Conservation (phyloP, 805 yeast genomes). For the Yarrowia porcina region DNA sequence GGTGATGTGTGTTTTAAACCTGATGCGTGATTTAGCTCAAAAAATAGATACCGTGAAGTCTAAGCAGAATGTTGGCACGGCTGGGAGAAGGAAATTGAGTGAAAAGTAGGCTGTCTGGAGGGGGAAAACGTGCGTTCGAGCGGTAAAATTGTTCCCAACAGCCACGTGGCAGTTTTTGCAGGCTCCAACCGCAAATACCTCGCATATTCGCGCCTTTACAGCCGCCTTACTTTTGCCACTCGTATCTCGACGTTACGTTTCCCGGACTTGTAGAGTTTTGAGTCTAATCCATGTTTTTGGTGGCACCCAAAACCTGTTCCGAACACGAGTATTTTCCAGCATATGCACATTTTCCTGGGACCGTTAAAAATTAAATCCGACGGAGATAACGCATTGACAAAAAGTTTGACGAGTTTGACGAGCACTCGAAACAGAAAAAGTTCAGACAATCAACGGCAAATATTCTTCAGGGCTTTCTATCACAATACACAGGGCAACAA, state of each 20-base stretch:
- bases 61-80: conserved; percentile 14
- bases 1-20: conserved; percentile 16
- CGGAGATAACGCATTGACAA: conserved; percentile 10
- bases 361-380: conserved; percentile 9
- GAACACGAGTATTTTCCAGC: neutral
- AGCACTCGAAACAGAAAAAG: neutral
- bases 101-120: neutral
- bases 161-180: neutral
- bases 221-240: neutral
- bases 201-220: neutral
- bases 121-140: neutral
- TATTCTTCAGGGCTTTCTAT: too few species aligned
- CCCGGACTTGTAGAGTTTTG: conserved; percentile 16
- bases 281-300: neutral
- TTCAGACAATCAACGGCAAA: neutral
- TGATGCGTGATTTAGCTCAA: conserved; percentile 24
- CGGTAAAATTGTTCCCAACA: neutral
- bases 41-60: conserved; percentile 6
- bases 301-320: neutral
- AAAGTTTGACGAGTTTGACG: neutral
- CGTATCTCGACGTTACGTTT: conserved; percentile 9
- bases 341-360: neutral
- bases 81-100: neutral
- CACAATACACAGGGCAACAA: neutral
- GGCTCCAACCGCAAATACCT: neutral